Conservation (phyloP, 1,284 basidiomycete genomes). For the Ustilago crameri region DNA sequence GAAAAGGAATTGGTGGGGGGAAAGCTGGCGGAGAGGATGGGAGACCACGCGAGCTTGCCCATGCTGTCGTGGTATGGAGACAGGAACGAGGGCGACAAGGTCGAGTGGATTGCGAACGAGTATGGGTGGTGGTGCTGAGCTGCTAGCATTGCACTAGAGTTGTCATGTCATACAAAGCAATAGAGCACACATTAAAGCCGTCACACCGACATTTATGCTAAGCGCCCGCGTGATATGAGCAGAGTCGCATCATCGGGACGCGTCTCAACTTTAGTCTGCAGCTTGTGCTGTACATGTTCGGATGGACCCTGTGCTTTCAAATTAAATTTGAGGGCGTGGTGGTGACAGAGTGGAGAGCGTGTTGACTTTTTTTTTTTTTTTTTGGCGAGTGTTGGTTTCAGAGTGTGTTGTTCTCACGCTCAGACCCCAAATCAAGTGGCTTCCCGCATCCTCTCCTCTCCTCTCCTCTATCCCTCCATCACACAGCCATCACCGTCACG, state of each 20-base stretch:
- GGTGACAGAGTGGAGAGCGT: slow-evolving; percentile 1
- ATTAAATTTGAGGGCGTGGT: too few species aligned
- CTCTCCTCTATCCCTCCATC: not conserved
- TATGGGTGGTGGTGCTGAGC: slow-evolving; percentile 44
- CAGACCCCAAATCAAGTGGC: slow-evolving; percentile 7
- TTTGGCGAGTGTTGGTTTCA: slow-evolving; percentile 36
- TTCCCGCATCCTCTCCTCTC: too few species aligned
- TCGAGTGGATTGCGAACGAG: slow-evolving; percentile 46
- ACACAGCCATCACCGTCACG: slow-evolving; percentile 1
- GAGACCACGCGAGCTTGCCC: slow-evolving; percentile 24
- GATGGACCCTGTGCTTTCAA: not conserved
- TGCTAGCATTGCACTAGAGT: not conserved
- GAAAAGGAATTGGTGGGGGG: slow-evolving; percentile 14
- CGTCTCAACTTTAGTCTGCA: not conserved
- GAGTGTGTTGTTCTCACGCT: slow-evolving; percentile 6
- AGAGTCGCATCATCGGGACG: slow-evolving; percentile 1
- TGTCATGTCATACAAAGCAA: not conserved
- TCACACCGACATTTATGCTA: too few species aligned
- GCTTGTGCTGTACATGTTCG: not conserved
- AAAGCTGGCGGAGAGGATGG: slow-evolving; percentile 26
- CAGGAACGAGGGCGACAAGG: slow-evolving; percentile 8
- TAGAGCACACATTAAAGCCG: too few species aligned
- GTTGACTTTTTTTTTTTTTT: slow-evolving; percentile 7
- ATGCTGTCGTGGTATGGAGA: slow-evolving; percentile 40
- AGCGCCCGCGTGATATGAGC: not conserved